Base-by-base conservation (phyloP, 768 basidiomycete genomes). In the Trametes cinnabarina region DNA sequence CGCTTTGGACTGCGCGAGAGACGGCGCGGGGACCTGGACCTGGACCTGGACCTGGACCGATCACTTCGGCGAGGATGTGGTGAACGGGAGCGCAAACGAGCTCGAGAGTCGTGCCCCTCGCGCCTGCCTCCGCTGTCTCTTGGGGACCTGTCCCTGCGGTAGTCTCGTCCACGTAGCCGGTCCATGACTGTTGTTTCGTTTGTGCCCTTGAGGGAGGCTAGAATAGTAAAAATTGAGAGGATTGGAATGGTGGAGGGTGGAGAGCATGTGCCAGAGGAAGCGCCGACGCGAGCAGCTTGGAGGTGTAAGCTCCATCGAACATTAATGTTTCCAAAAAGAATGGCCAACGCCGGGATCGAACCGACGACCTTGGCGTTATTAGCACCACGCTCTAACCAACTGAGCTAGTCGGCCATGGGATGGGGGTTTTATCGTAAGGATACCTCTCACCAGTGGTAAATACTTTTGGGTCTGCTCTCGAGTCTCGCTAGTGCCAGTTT, bases 311-410 rank as follows among this genome's bases (percentile, higher is more conserved):
- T n/a, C n/a, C n/a, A n/a, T 32, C 30, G 30, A 32, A 12, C 22
- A n/a, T n/a, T n/a, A n/a, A n/a, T n/a, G n/a, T n/a, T n/a, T n/a
- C n/a, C 35, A 28, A 47, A 40, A 47, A 30, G 8, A 11, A 26
- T 63, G 62, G 58, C 62, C 62, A 63, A 60, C 62, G 58, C 62
- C 62, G 51, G 58, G 58, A 43, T 63, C 55, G 62, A 63, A 63
- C 62, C 51, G 60, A 61, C 63, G 60, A 58, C 63, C 63, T 59
- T 55, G 42, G 63, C 55, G 48, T 60, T 52, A 86, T 87, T 88
- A 89, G 86, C 84, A 87, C 86, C 83, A 88, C 87, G 87, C 87
- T 89, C 88, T 89, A 89, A 90, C 88, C 88, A 89, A 78, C 88
- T 90, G 88, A 90, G 88, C 88, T 89, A 90, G 86, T 82, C 87